These are phyloP conservation scores for Candida gorgasii DNA, from an alignment of 805 yeast genomes.

Conservation along the genomic window DNA sequence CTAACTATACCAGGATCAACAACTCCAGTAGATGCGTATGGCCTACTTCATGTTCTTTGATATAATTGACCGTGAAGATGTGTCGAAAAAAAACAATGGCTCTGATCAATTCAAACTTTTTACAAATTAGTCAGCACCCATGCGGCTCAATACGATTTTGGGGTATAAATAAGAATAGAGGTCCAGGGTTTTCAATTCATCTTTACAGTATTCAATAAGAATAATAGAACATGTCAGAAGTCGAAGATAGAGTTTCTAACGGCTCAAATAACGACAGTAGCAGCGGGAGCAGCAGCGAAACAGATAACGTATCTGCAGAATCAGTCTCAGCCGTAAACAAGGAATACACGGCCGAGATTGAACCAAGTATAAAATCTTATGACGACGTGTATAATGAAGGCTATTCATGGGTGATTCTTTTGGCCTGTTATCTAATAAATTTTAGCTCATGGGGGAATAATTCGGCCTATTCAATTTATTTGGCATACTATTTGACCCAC, in stretches of 20 bases:
- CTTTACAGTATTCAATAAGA: too few species aligned
- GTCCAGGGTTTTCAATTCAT: too few species aligned
- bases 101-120: too few species aligned
- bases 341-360: neutral
- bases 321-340: neutral
- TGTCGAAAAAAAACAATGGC: too few species aligned
- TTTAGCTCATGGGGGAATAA: constrained; percentile 74
- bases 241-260: neutral
- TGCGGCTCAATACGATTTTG: too few species aligned
- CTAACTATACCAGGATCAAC: too few species aligned
- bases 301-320: neutral
- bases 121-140: too few species aligned
- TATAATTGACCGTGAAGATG: too few species aligned
- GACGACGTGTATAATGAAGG: constrained; percentile 55
- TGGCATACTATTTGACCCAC: constrained; percentile 54
- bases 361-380: constrained; percentile 23
- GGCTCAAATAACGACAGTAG: neutral
- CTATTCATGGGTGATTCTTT: constrained; percentile 61
- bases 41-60: too few species aligned
- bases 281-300: neutral
- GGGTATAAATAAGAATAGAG: too few species aligned
- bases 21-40: too few species aligned
- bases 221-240: neutral
- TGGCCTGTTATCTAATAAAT: constrained; percentile 50
- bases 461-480: constrained; percentile 61